These are phyloP conservation scores for Nakaseomyces nivariensis DNA, from an alignment of 1,139 yeast species.

Conservation along the genomic window DNA sequence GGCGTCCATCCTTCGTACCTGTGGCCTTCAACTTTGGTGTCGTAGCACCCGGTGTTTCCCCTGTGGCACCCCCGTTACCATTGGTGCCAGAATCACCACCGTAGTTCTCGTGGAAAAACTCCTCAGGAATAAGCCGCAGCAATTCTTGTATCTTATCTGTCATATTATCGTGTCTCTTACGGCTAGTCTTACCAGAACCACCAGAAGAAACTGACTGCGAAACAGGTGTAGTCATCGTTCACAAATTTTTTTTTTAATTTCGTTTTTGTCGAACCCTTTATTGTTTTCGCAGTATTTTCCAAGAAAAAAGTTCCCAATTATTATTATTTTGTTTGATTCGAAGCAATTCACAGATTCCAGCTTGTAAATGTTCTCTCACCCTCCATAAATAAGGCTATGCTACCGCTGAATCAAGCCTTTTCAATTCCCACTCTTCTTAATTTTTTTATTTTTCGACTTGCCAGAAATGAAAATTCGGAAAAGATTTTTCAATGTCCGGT, in stretches of 20 bases:
- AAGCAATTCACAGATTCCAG: too few relatives aligned
- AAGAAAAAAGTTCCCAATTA: too few relatives aligned
- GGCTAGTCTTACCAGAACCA: conserved; percentile 16
- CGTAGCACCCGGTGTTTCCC: conserved; percentile 69
- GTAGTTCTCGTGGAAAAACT: conserved; percentile 38
- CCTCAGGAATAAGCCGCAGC: conserved; percentile 56
- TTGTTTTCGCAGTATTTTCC: too few relatives aligned
- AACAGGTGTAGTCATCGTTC: conserved; percentile 9
- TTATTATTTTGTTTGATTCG: too few relatives aligned
- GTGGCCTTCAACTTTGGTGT: conserved; percentile 40
- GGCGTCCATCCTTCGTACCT: conserved; percentile 65
- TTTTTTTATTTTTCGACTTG: too few relatives aligned
- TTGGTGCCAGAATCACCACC: conserved; percentile 7
- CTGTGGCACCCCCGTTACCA: conserved; percentile 32
- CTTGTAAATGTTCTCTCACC: too few relatives aligned
- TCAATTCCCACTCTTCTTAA: too few relatives aligned
- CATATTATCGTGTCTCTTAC: conserved; percentile 73
- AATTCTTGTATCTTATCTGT: conserved; percentile 84
- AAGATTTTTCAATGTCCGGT: too few relatives aligned
- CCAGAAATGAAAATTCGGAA: too few relatives aligned
- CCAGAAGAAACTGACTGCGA: conserved; percentile 14
- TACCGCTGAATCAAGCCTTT: too few relatives aligned
- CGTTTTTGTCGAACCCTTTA: too few relatives aligned
- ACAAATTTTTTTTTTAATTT: neutral
- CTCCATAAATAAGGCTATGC: too few relatives aligned